phyloP scores from a whole-genome alignment of 2,329 filamentous ascomycete species.

The Dactylellina haptotyla region DNA sequence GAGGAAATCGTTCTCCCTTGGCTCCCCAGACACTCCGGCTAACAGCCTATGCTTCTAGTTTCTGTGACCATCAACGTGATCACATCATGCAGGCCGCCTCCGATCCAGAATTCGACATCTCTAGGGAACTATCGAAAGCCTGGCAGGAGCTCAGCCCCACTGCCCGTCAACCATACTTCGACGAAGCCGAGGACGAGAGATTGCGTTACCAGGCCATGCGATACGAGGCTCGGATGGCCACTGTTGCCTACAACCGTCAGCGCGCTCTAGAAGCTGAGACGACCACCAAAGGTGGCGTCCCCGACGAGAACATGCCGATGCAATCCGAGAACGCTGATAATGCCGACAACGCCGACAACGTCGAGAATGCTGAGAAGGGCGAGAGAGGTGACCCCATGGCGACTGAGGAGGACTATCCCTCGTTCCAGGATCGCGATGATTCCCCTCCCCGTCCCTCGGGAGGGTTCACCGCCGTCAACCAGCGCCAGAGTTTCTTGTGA shows the following conservation, averaged over 20 bases:
- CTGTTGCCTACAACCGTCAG: conserved; percentile 54
- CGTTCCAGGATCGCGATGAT: conserved; percentile 44
- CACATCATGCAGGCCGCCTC: conserved; percentile 56
- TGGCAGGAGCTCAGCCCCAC: conserved; percentile 57
- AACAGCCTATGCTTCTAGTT: conserved; percentile 51
- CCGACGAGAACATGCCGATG: conserved; percentile 29
- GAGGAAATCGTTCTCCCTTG: not conserved
- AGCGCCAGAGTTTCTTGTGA: conserved; percentile 51
- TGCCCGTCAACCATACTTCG: conserved; percentile 58
- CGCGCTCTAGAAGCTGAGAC: conserved; percentile 52
- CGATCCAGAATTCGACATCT: conserved; percentile 58
- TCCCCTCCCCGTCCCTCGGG: conserved; percentile 52
- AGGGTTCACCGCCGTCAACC: conserved; percentile 57
- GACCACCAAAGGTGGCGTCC: not conserved
- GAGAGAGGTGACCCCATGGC: conserved; percentile 52
- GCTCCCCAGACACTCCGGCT: not conserved
- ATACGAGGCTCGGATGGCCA: conserved; percentile 55
- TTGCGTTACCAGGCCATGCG: conserved; percentile 56
- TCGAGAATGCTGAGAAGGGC: conserved; percentile 47
- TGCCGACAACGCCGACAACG: conserved; percentile 41
- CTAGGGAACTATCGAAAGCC: conserved; percentile 58
- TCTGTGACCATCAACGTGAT: conserved; percentile 58
- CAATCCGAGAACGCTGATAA: conserved; percentile 48
- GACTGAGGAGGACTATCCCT: conserved; percentile 43
- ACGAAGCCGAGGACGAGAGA: conserved; percentile 57